Conservation (phyloP, 2,329 filamentous ascomycete species). For the Rhynchosporium graminicola region DNA sequence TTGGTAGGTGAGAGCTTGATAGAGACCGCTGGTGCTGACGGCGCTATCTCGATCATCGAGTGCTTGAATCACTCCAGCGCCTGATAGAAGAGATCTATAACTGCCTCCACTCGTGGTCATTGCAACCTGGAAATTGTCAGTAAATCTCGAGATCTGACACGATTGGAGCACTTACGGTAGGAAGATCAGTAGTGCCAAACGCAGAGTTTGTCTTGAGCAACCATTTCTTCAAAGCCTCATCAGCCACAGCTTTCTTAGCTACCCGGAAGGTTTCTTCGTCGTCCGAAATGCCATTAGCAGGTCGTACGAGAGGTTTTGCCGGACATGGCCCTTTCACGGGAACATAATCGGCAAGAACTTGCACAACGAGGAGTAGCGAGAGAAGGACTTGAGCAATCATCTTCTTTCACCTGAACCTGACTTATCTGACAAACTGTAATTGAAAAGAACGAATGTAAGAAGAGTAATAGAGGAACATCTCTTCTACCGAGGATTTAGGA, state of each 20-base stretch:
- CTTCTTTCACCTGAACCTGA: neutral
- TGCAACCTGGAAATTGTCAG: conserved; percentile 38
- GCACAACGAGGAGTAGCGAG: conserved; percentile 18
- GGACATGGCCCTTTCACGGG: conserved; percentile 44
- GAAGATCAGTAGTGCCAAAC: conserved; percentile 43
- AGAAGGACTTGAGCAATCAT: conserved; percentile 25
- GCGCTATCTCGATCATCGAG: conserved; percentile 47
- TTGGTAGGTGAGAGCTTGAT: conserved; percentile 49
- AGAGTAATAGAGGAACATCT: neutral
- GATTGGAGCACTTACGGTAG: conserved; percentile 34
- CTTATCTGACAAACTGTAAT: neutral
- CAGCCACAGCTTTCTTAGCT: conserved; percentile 44
- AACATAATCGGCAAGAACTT: conserved; percentile 37
- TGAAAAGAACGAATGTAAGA: neutral
- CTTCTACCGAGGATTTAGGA: neutral
- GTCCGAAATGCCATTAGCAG: conserved; percentile 42
- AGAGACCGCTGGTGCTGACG: conserved; percentile 45
- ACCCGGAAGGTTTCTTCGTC: conserved; percentile 45
- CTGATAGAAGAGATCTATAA: conserved; percentile 44
- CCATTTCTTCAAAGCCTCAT: conserved; percentile 44
- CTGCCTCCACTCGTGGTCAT: conserved; percentile 48
- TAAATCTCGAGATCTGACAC: neutral
- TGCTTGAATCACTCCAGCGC: conserved; percentile 44
- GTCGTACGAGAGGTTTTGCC: conserved; percentile 42
- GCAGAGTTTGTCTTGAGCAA: conserved; percentile 41